phyloP scores from a whole-genome alignment of 2,329 filamentous ascomycete genomes.

The Exserohilum turcica region DNA sequence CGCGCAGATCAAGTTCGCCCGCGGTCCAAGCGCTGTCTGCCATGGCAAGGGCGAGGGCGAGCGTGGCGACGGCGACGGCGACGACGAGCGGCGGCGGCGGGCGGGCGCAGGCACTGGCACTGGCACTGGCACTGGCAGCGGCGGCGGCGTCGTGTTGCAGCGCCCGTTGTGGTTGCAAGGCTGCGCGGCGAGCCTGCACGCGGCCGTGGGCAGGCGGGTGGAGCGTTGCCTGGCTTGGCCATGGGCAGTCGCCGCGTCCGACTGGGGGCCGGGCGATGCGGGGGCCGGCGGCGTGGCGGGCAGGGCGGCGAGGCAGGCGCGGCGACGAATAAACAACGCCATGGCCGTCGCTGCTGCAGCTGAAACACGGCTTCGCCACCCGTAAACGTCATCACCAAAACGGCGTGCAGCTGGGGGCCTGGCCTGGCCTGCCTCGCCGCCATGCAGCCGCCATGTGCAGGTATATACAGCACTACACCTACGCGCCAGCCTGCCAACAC shows the following conservation, averaged over 20 bases:
- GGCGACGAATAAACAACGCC: conserved; percentile 7
- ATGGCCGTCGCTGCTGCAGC: conserved; percentile 4
- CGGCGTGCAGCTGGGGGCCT: conserved; percentile 2
- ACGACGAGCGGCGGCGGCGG: too few relatives aligned
- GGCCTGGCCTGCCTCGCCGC: not conserved
- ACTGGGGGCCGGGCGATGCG: not conserved
- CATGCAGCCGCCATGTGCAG: not conserved
- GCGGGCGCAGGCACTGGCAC: too few relatives aligned
- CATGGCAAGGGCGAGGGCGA: not conserved
- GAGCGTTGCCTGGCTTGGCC: too few relatives aligned
- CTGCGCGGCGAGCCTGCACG: not conserved
- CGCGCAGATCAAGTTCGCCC: conserved; percentile 30
- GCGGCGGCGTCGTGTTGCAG: not conserved
- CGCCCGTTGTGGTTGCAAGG: not conserved
- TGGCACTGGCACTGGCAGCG: too few relatives aligned
- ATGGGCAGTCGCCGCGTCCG: not conserved
- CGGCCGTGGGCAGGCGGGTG: not conserved
- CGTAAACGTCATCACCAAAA: conserved; percentile 13
- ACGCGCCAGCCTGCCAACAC: not conserved
- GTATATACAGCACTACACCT: conserved; percentile 4
- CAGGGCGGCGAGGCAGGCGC: not conserved
- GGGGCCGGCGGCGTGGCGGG: not conserved
- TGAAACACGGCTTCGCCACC: conserved; percentile 18
- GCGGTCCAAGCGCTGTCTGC: conserved; percentile 9
- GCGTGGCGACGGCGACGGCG: too few relatives aligned